Conservation (phyloP, 768 basidiomycete species). For the Lactarius trivialis region DNA sequence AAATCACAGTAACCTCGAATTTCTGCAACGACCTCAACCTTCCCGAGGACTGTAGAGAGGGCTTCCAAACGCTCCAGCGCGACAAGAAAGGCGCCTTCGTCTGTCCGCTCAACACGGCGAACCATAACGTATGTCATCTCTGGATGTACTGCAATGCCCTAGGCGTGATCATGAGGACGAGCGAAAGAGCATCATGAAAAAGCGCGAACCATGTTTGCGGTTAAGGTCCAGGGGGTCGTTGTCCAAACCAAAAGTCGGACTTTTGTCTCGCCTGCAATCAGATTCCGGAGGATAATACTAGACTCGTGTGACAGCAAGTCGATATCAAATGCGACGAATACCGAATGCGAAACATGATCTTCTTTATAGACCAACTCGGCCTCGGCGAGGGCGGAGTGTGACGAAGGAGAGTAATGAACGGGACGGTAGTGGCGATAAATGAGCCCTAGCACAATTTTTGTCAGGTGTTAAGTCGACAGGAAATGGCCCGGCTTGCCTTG, state of each 20-base stretch:
- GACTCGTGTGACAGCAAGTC: slow-evolving; percentile 28
- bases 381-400: slow-evolving; percentile 89
- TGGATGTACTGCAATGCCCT: slow-evolving; percentile 87
- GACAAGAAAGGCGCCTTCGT: slow-evolving; percentile 30
- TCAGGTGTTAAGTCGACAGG: neutral
- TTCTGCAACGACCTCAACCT: slow-evolving; percentile 35
- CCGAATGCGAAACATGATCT: slow-evolving; percentile 80
- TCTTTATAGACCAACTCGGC: slow-evolving; percentile 90
- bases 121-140: slow-evolving; percentile 63
- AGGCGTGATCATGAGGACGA: slow-evolving; percentile 11
- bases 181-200: neutral
- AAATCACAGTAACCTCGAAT: slow-evolving; percentile 7
- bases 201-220: slow-evolving; percentile 79
- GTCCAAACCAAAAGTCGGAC: slow-evolving; percentile 84
- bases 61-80: slow-evolving; percentile 31
- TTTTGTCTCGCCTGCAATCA: slow-evolving; percentile 29
- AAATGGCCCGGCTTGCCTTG: slow-evolving; percentile 43
- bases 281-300: slow-evolving; percentile 28
- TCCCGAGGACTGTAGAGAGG: slow-evolving; percentile 30
- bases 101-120: slow-evolving; percentile 10
- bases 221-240: slow-evolving; percentile 95
- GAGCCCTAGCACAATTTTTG: slow-evolving; percentile 43
- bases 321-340: slow-evolving; percentile 77
- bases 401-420: slow-evolving; percentile 93
- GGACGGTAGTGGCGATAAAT: slow-evolving; percentile 86